Conservation (phyloP, 176 grass and related monocot species). For the Aegilops tauschii region DNA sequence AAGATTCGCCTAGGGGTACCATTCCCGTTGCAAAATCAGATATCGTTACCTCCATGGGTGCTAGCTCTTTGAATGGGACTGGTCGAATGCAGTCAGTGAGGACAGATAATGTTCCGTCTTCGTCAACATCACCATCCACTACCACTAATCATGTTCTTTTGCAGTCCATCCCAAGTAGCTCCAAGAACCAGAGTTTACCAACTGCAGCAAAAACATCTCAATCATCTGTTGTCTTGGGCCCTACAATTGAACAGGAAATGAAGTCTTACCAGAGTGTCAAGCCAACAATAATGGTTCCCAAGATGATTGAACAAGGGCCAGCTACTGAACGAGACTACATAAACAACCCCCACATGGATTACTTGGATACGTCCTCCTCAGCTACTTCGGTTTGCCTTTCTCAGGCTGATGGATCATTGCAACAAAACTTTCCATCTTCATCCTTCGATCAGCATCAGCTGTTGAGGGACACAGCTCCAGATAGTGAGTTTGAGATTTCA, state of each 20-base stretch:
- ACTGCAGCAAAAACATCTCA: slow-evolving; percentile 52
- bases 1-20: slow-evolving; percentile 24
- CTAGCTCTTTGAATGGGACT: slow-evolving; percentile 38
- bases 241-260: slow-evolving; percentile 29
- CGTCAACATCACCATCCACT: slow-evolving; percentile 53
- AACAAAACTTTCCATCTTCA: slow-evolving; percentile 56
- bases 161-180: slow-evolving; percentile 45
- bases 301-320: slow-evolving; percentile 47
- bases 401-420: slow-evolving; percentile 64
- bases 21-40: slow-evolving; percentile 38
- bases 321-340: slow-evolving; percentile 45
- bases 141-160: slow-evolving; percentile 44
- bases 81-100: slow-evolving; percentile 33
- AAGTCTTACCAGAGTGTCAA: slow-evolving; percentile 41
- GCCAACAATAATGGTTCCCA: slow-evolving; percentile 40
- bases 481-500: slow-evolving; percentile 50
- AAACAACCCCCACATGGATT: slow-evolving; percentile 50
- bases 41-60: slow-evolving; percentile 38
- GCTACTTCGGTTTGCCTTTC: slow-evolving; percentile 78
- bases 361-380: slow-evolving; percentile 75
- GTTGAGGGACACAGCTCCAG: slow-evolving; percentile 48
- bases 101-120: slow-evolving; percentile 45
- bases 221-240: slow-evolving; percentile 48
- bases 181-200: slow-evolving; percentile 34
- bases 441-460: slow-evolving; percentile 60